Evolutionary conservation across 352 stramenopile species (phyloP).

Genomic region (Aphanomyces stellatus): DNA sequence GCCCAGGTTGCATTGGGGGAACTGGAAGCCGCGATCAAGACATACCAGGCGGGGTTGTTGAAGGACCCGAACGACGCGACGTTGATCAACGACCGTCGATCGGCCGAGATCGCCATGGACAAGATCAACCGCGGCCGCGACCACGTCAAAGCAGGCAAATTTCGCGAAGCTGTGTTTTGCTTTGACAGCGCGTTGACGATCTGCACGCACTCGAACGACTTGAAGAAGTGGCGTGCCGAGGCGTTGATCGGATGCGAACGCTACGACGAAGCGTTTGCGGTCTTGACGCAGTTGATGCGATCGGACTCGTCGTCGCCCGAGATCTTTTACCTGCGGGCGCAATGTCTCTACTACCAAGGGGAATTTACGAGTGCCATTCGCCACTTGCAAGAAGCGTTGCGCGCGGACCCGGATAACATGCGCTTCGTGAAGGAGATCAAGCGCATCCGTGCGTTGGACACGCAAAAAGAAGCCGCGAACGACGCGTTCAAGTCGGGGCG

Average conservation of each 20-base stretch:
- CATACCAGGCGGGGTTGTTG: slow-evolving; percentile 57
- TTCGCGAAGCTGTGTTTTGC: slow-evolving; percentile 54
- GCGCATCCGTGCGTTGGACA: slow-evolving; percentile 73
- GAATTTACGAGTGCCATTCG: slow-evolving; percentile 90
- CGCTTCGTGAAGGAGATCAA: slow-evolving; percentile 85
- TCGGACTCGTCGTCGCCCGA: slow-evolving; percentile 73
- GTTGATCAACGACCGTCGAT: slow-evolving; percentile 62
- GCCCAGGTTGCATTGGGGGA: slow-evolving; percentile 71
- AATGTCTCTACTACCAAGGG: slow-evolving; percentile 88
- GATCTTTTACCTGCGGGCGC: slow-evolving; percentile 78
- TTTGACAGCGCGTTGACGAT: slow-evolving; percentile 64
- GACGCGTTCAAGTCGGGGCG: slow-evolving; percentile 77
- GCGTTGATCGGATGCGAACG: slow-evolving; percentile 68
- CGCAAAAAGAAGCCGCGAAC: slow-evolving; percentile 86
- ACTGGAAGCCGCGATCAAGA: slow-evolving; percentile 60
- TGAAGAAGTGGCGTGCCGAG: slow-evolving; percentile 62
- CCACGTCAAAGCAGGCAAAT: slow-evolving; percentile 53
- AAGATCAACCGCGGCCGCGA: slow-evolving; percentile 66
- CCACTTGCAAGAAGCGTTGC: slow-evolving; percentile 86
- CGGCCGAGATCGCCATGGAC: slow-evolving; percentile 72
- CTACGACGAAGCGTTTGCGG: slow-evolving; percentile 76
- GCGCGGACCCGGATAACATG: slow-evolving; percentile 85
- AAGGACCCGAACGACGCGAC: slow-evolving; percentile 73
- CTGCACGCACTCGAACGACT: slow-evolving; percentile 53
- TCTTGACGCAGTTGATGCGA: slow-evolving; percentile 75